These are phyloP conservation scores for Russula sp. DNA, from an alignment of 768 basidiomycete genomes.

Conservation along the genomic window DNA sequence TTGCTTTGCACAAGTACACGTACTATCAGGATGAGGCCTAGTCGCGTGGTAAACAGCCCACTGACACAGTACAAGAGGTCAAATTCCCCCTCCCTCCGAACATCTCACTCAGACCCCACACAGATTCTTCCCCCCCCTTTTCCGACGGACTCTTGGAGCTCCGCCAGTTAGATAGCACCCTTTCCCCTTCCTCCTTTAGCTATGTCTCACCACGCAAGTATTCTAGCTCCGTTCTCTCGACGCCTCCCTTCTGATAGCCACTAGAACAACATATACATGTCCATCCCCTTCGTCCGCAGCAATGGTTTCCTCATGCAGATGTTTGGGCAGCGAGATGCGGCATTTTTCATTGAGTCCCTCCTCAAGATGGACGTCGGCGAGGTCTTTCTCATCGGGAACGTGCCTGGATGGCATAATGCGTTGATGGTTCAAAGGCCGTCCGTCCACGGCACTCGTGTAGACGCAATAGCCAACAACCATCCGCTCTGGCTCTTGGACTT, in stretches of 20 bases:
- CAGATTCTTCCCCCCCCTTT: not conserved
- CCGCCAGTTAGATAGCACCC: not conserved
- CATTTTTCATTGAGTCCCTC: constrained; percentile 13
- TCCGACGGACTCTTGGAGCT: not conserved
- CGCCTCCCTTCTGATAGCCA: not conserved
- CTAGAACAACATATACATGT: not conserved
- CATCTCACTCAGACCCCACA: not conserved
- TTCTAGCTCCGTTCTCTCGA: not conserved
- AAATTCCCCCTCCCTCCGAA: not conserved
- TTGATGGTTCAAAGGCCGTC: constrained; percentile 6
- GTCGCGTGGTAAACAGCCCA: constrained; percentile 6
- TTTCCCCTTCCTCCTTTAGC: not conserved
- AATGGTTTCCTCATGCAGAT: constrained; percentile 8
- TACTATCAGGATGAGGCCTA: constrained; percentile 19
- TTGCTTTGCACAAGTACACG: constrained; percentile 17
- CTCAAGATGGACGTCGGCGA: not conserved
- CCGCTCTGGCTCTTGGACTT: constrained; percentile 15
- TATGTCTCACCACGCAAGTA: not conserved
- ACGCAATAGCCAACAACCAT: not conserved
- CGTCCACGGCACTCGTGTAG: not conserved
- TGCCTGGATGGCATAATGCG: constrained; percentile 4
- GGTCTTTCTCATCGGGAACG: constrained; percentile 2
- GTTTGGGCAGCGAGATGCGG: constrained; percentile 13
- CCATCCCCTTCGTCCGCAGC: not conserved
- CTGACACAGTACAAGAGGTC: constrained; percentile 10